Evolutionary conservation across 2,329 filamentous ascomycete species (phyloP).

Genomic region (Thielaviopsis populi): DNA sequence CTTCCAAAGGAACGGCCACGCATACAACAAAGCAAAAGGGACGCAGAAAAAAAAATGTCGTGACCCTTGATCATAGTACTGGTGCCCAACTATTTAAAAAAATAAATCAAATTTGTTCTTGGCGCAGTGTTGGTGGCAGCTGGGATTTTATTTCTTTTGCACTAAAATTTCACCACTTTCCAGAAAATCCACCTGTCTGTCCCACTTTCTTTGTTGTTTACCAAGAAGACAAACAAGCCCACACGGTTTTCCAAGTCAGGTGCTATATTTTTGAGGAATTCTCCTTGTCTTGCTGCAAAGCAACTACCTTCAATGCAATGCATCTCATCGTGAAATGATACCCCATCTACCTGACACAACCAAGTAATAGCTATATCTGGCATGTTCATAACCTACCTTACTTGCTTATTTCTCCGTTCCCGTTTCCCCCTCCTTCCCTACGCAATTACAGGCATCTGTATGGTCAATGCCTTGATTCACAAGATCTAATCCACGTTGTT

Average conservation of each 20-base stretch:
- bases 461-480: background rate
- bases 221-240: background rate
- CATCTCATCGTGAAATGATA: background rate
- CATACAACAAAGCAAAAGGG: background rate
- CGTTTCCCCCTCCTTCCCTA: background rate
- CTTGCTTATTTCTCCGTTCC: background rate
- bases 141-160: background rate
- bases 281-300: no score
- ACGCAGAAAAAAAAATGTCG: background rate
- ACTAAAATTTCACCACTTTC: background rate
- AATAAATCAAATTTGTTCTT: constrained; percentile 1
- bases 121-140: background rate
- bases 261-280: no score
- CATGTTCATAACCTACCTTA: background rate
- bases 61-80: no score
- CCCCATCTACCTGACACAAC: background rate
- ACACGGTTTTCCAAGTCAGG: background rate
- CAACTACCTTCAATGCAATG: no score
- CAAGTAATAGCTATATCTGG: background rate
- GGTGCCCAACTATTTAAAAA: background rate
- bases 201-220: background rate
- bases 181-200: background rate
- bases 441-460: background rate
- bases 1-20: background rate
- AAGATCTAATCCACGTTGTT: background rate